A percentile compares a stretch with the other conserved stretches of the same genome.
Conservation (phyloP, 306 rosid genomes). For the Albizia julibrissin region DNA sequence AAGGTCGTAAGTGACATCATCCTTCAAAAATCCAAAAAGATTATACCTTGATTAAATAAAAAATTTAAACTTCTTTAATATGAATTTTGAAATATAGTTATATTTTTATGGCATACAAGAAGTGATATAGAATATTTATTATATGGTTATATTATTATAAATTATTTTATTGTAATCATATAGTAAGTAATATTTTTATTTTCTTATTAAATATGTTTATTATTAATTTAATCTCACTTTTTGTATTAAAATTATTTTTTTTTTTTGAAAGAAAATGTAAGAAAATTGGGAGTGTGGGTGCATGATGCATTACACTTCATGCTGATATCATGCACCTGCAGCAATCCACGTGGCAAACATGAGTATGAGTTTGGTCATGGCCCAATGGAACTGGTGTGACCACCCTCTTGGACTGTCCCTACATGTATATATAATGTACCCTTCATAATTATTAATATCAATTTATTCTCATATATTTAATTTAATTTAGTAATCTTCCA, state of each 20-base stretch:
- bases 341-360: slow-evolving; percentile 59
- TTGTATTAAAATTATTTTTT: background rate
- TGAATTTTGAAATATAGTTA: background rate
- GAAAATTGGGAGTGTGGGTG: slow-evolving; percentile 31
- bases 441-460: slow-evolving; percentile 15
- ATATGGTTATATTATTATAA: background rate
- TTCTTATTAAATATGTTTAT: background rate
- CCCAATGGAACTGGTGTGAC: slow-evolving; percentile 50
- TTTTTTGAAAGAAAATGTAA: background rate
- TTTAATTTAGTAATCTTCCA: background rate
- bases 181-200: background rate
- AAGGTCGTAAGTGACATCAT: too few species aligned
- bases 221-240: background rate
- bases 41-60: too few species aligned
- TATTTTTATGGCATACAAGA: background rate
- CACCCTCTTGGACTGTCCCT: slow-evolving; percentile 49
- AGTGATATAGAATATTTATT: background rate
- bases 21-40: too few species aligned
- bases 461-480: slow-evolving; percentile 20
- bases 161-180: background rate
- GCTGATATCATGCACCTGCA: slow-evolving; percentile 67
- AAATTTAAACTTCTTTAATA: background rate
- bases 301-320: slow-evolving; percentile 74
- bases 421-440: background rate
- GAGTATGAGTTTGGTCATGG: slow-evolving; percentile 68